Evolutionary conservation across 2,329 filamentous ascomycete genomes (phyloP), one percentile per base, ranked within the genome.

Genomic region (Cladosporium colombiae): DNA sequence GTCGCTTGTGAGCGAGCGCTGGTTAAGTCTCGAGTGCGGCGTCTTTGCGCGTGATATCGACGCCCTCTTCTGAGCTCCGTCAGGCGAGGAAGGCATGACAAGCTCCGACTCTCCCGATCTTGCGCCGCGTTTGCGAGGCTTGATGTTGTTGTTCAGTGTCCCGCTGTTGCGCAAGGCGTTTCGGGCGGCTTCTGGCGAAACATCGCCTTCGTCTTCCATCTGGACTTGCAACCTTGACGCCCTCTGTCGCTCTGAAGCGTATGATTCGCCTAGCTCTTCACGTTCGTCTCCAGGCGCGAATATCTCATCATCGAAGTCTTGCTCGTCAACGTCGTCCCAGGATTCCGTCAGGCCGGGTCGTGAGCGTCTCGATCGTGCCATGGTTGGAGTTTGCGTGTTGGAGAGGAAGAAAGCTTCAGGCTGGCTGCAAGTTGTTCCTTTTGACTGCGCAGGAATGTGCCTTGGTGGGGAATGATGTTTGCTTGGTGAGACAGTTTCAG

Each of bases 41-140:
- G 73, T 72, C 23, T 64, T 65, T 2, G 70, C 63, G 5, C 70
- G 29, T 13, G 56, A 55, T 46, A 57, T 71, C 11, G 66, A 67
- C 7, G 69, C 69, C 59, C 64, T 67, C 66, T 59, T 68, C 50
- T 49, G 37, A 40, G 58, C 64, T 16, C 68, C 69, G 31, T 76
- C 69, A 16, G 73, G 74, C 53, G 73, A 75, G 10, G 76, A 73
- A 8, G 81, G 81, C 80, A 81, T 82, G 64, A 81, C 78, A 65
- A 82, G 75, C 65, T 77, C 75, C 8, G 79, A 78, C 33, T 57
- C 33, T 49, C 23, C 7, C 56, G 50, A 16, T 64, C 62, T 44
- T 55, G 33, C 5, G 14, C 46, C 23, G 27, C 68, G 55, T 50
- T 65, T 33, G 35, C 31, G 65, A 60, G 55, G 56, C 23, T 46